Evolutionary conservation across 345 rosid species (phyloP), one percentile per base, ranked within the genome.

Genomic region (Reutealis trisperma): DNA sequence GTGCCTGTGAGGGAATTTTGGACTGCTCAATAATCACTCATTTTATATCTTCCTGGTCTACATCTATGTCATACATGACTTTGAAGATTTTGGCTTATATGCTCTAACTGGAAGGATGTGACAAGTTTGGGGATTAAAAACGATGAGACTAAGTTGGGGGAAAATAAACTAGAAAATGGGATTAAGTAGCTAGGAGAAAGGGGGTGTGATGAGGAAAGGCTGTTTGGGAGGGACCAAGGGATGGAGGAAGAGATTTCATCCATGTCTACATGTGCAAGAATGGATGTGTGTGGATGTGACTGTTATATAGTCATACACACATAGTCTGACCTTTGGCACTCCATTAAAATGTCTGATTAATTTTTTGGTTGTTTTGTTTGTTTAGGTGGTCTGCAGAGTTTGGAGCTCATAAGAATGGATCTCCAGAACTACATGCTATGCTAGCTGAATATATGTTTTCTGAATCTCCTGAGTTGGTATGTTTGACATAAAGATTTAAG

Each of bases 331-430:
- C 24, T 37, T 12, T 75, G 9, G 18, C 22, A 63, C 62, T 58
- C 25, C 34, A 58, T 55, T 67, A 34, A 16, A 63, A 60, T 69
- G 70, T 45, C 54, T 64, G 59, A 42, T 76, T 63, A 41, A 76
- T 55, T 61, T n/a, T 59, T 76, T 34, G 9, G 61, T 83, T 71
- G 71, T 70, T 70, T 81, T 10, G 52, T 47, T 51, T 51, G 55
- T 70, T 81, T 81, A 96, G 98, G 92, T 96, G 97, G 98, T 96
- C 98, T 63, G 88, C 88, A 2, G 93, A 88, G 86, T 92, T 88
- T 81, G 96, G 98, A 79, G 90, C 89, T 49, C 84, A 82, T 82
- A 87, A 75, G 79, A 80, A 61, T 78, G 98, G 98, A 75, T 81
- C 90, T 25, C 97, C 97, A 19, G 86, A 91, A 77, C 61, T 96